Evolutionary conservation across 129 eudicot species (phyloP).

Genomic region (Daucus carota): DH1_v3.0 NC_030387.2:22978501-22979000

Average conservation of each 20-base stretch:
- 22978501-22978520: constrained; percentile 62
- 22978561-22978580: constrained; percentile 43
- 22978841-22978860: constrained; percentile 57
- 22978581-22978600: constrained; percentile 27
- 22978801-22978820: constrained; percentile 19
- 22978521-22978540: constrained; percentile 56
- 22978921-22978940: constrained; percentile 58
- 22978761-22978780: constrained; percentile 3
- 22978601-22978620: constrained; percentile 43
- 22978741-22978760: constrained; percentile 3
- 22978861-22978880: constrained; percentile 51
- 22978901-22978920: constrained; percentile 64
- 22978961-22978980: constrained; percentile 50
- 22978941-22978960: constrained; percentile 67
- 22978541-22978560: constrained; percentile 63
- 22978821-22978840: background rate
- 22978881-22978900: constrained; percentile 63
- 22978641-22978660: constrained; percentile 55
- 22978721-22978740: constrained; percentile 62
- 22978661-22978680: constrained; percentile 56
- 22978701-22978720: constrained; percentile 40
- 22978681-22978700: background rate
- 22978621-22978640: constrained; percentile 81
- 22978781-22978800: constrained; percentile 22
- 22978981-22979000: constrained; percentile 42